Conservation (phyloP, 495 filamentous ascomycete species). For the Neurospora sp. region DNA sequence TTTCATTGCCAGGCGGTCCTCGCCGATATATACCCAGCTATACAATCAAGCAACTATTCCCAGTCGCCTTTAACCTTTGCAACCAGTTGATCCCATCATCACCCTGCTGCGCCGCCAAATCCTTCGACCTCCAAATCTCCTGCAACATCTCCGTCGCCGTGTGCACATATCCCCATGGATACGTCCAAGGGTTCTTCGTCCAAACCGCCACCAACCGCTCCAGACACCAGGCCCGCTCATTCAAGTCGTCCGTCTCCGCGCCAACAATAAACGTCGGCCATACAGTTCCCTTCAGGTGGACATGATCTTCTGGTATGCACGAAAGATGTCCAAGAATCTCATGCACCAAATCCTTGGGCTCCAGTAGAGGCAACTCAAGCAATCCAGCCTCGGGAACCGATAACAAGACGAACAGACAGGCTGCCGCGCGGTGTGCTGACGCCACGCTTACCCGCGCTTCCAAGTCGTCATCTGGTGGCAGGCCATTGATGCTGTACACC, state of each 20-base stretch:
- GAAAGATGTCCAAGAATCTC: constrained; percentile 37
- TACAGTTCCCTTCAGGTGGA: constrained; percentile 44
- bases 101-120: constrained; percentile 5
- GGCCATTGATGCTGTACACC: constrained; percentile 27
- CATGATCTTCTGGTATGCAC: constrained; percentile 32
- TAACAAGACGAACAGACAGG: constrained; percentile 30
- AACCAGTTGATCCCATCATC: constrained; percentile 24
- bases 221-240: constrained; percentile 25
- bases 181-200: constrained; percentile 20
- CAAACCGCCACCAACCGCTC: constrained; percentile 28
- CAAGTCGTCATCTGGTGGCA: constrained; percentile 22
- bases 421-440: constrained; percentile 34
- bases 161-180: constrained; percentile 36
- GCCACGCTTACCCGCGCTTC: constrained; percentile 32
- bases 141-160: constrained; percentile 33
- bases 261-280: constrained; percentile 52
- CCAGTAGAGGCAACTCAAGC: background rate
- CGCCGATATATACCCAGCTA: constrained; percentile 4
- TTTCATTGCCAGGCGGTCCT: background rate
- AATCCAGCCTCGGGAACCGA: constrained; percentile 13
- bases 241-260: constrained; percentile 31
- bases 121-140: constrained; percentile 29
- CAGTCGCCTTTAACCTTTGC: constrained; percentile 20
- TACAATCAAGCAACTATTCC: constrained; percentile 33
- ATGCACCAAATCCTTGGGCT: constrained; percentile 28